Percentiles rank a stretch among this genome's conserved stretches.
Evolutionary conservation across 352 stramenopile genomes (phyloP).

Genomic region (Phytophthora hibernalis): DNA sequence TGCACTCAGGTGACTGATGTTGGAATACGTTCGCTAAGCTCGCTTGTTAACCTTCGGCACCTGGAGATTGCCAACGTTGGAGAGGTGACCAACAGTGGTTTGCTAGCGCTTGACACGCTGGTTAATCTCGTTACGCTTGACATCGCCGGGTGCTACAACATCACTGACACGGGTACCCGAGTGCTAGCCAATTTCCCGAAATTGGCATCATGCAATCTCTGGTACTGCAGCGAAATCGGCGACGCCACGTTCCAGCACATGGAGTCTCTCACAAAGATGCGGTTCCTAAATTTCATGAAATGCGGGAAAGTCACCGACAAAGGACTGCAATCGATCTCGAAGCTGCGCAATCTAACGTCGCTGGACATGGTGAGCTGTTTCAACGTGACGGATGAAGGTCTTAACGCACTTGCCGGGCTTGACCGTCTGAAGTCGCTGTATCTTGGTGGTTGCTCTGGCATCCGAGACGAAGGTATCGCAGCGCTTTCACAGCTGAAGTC

Average conservation of each 20-base stretch:
- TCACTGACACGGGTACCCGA: conserved; percentile 71
- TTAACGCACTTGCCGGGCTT: conserved; percentile 46
- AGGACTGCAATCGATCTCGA: conserved; percentile 54
- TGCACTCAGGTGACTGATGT: conserved; percentile 79
- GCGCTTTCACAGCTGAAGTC: conserved; percentile 45
- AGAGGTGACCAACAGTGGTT: conserved; percentile 69
- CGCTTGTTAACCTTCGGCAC: conserved; percentile 67
- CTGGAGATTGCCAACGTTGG: conserved; percentile 83
- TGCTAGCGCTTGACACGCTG: conserved; percentile 59
- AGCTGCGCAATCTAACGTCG: conserved; percentile 62
- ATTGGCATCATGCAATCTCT: conserved; percentile 78
- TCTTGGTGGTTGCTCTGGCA: conserved; percentile 61
- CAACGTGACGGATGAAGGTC: conserved; percentile 63
- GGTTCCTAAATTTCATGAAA: conserved; percentile 86
- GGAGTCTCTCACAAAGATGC: conserved; percentile 57
- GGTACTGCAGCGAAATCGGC: conserved; percentile 86
- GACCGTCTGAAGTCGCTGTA: conserved; percentile 70
- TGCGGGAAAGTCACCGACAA: conserved; percentile 74
- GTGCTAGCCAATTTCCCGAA: conserved; percentile 62
- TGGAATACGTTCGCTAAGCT: conserved; percentile 54
- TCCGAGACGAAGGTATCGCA: conserved; percentile 70
- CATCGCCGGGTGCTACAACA: conserved; percentile 81
- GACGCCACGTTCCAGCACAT: conserved; percentile 70
- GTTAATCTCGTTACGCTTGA: conserved; percentile 69
- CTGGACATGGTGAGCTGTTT: conserved; percentile 86